Evolutionary conservation across 176 grass and related monocot species (phyloP).

Genomic region (Canna indica): DNA sequence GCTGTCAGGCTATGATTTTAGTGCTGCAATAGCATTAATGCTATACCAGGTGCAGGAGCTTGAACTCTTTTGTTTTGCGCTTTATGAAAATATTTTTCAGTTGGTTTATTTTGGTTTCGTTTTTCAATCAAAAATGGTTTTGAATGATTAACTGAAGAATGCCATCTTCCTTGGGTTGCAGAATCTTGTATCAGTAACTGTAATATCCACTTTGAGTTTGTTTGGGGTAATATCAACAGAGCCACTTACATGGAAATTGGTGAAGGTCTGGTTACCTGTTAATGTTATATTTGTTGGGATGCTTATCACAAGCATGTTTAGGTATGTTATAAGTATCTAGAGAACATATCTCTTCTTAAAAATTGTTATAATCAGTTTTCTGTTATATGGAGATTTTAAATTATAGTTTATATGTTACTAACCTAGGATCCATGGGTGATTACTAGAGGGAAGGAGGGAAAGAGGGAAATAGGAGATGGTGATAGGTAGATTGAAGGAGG

Average conservation of each 20-base stretch:
- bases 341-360: no score
- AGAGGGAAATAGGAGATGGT: no score
- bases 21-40: conserved; percentile 80
- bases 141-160: conserved; percentile 8
- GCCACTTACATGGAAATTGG: conserved; percentile 73
- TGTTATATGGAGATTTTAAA: no score
- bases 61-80: neutral
- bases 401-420: no score
- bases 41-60: conserved; percentile 55
- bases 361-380: no score
- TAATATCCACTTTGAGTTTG: conserved; percentile 57
- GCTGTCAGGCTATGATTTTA: conserved; percentile 73
- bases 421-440: no score
- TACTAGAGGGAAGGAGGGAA: no score
- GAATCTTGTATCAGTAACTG: conserved; percentile 75
- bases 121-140: no score
- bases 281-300: conserved; percentile 95
- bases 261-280: conserved; percentile 84
- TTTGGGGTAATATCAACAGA: conserved; percentile 59
- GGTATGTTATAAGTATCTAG: conserved; percentile 39
- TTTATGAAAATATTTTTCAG: no score
- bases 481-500: no score
- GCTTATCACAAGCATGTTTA: conserved; percentile 96
- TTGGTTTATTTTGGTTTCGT: no score
- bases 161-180: conserved; percentile 37